A percentile compares a stretch with the other conserved stretches of the same genome.
These are phyloP conservation scores for Fusarium pseudonygamai DNA, from an alignment of 2,329 filamentous ascomycete genomes.

Conservation along the genomic window DNA sequence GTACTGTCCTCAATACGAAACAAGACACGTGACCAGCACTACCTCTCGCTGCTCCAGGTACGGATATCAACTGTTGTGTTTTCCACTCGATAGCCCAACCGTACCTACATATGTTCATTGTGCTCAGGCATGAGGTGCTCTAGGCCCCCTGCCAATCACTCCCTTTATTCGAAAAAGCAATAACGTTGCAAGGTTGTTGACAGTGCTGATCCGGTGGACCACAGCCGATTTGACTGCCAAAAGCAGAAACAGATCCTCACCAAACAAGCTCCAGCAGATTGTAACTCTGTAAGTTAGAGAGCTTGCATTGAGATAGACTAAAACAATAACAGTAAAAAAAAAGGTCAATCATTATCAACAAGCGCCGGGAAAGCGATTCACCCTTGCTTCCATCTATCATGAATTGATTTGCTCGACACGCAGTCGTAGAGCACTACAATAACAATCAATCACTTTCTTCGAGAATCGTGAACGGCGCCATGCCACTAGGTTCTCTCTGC, in stretches of 20 bases:
- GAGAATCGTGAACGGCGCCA: slow-evolving; percentile 33
- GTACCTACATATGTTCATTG: background rate
- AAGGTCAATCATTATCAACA: slow-evolving; percentile 17
- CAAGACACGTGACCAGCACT: slow-evolving; percentile 21
- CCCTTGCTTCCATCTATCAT: slow-evolving; percentile 5
- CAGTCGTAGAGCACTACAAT: background rate
- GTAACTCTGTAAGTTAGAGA: slow-evolving; percentile 27
- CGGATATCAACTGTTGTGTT: background rate
- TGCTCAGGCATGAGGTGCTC: background rate
- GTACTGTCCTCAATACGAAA: background rate
- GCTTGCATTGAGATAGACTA: slow-evolving; percentile 11
- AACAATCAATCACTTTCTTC: background rate
- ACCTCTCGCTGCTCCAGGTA: background rate
- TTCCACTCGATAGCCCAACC: background rate
- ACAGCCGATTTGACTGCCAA: slow-evolving; percentile 13
- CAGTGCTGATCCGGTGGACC: slow-evolving; percentile 25
- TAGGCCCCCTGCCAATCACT: background rate
- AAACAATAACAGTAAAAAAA: slow-evolving; percentile 19
- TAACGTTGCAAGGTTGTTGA: background rate
- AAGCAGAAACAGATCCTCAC: slow-evolving; percentile 29
- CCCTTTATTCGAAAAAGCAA: slow-evolving; percentile 4
- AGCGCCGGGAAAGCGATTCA: background rate
- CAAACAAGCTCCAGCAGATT: slow-evolving; percentile 1
- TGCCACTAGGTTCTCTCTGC: too few relatives aligned
- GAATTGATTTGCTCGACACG: slow-evolving; percentile 7